Evolutionary conservation across 352 stramenopile genomes (phyloP), one percentile per base, ranked within the genome.

Genomic region (Phytophthora megakarya): DNA sequence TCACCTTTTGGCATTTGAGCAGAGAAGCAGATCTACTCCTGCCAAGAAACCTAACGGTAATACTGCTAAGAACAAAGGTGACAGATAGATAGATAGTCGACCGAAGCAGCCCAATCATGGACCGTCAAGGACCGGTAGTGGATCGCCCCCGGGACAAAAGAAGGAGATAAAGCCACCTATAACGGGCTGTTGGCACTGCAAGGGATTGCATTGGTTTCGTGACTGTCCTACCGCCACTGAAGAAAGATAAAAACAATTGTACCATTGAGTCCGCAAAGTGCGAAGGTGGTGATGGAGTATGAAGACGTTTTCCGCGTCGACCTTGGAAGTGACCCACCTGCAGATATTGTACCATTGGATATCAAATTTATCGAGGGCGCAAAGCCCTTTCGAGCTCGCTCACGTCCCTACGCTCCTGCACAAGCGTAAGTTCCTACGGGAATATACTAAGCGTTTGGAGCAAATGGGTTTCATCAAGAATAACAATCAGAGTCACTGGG

Each of bases 321-420:
- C 13, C n/a, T 42, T 40, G 45, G 45, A 15, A 18, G 40, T n/a
- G 45, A 42, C 11, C 28, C 45, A n/a, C 45, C 45, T 5, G 26
- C 45, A n/a, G 18, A 10, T 3, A 26, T 60, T 12, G 18, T 50
- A 7, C 39, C 51, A 2, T 28, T 60, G 12, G 19, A 3, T 13
- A 28, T 60, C 11, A 60, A n/a, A 18, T 15, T 60, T 26, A 50
- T 50, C 38, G 25, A 16, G 5, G 25, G 44, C n/a, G 51, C 38
- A 1, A 15, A 50, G 1, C 51, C 39, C n/a, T 50, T 50, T 28
- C 25, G 39, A 9, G 38, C 39, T 1, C 43, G 43, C 25, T 39
- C 39, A 11, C 39, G 51, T 13, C 40, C 32, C 13, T 43, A 60
- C 19, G 51, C 51, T 13, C 39, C 51, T 2, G 51, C 51, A 6